A percentile compares a stretch with the other conserved stretches of the same genome.
Conservation (phyloP, 495 filamentous ascomycete species). For the Penicillium tannophilum region DNA sequence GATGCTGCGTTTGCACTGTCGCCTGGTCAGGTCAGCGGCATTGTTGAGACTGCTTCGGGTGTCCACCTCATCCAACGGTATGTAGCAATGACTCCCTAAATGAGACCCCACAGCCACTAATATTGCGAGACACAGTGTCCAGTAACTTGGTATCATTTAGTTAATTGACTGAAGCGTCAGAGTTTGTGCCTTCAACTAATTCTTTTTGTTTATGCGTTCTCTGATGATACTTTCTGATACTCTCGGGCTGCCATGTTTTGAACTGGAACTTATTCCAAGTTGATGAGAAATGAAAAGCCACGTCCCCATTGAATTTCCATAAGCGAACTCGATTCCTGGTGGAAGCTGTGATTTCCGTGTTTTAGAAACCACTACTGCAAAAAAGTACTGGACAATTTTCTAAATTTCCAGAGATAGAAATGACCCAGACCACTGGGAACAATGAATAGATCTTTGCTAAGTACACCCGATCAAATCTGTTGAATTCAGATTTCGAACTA, state of each 20-base stretch:
- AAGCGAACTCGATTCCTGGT: neutral
- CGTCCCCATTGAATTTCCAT: neutral
- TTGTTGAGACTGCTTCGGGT: conserved; percentile 92
- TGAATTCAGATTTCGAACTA: neutral
- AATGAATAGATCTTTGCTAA: neutral
- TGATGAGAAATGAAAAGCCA: neutral
- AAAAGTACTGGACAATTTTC: neutral
- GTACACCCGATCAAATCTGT: neutral
- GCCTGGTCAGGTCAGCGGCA: conserved; percentile 77
- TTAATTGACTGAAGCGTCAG: neutral
- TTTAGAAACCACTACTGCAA: neutral
- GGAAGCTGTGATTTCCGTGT: neutral
- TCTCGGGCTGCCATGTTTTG: neutral
- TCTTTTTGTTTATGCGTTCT: neutral
- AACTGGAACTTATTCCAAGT: neutral
- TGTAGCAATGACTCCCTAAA: conserved; percentile 19
- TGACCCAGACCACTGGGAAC: neutral
- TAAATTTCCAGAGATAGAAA: neutral
- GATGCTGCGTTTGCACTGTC: conserved; percentile 87
- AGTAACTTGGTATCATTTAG: conserved; percentile 20
- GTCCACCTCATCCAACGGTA: conserved; percentile 96
- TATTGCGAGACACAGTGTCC: conserved; percentile 28
- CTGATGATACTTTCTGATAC: neutral
- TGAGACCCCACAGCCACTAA: conserved; percentile 13
- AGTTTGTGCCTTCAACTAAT: neutral